Base-by-base conservation (phyloP, 2,329 filamentous ascomycete genomes). In the Mycosphaerella sp. region DNA sequence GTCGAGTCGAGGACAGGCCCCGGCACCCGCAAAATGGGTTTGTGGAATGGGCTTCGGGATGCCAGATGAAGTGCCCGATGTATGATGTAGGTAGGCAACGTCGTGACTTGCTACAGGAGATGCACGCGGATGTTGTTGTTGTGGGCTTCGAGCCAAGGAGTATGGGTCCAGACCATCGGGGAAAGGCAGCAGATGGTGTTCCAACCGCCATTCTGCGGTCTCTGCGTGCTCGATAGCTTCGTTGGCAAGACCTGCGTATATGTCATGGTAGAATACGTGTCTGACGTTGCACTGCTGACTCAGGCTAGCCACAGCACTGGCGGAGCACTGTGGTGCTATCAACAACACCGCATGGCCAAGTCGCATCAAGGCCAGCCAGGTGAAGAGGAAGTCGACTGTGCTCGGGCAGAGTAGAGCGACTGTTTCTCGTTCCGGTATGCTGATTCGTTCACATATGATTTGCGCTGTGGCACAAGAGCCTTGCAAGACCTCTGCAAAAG, bases 41-140 rank as follows among this genome's bases (percentile, higher is more conserved):
- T 85, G 80, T 0, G 75, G 73, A 1, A 85, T 82, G 0, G 79
- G 79, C 52, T 85, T 85, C 0, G 82, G 81, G 1, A 80, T 63
- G 0, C 81, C 81, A 0, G 77, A 79, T 0, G 81, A 83, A 2
- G 82, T 85, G 0, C 81, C 82, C 0, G 82, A 85, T 0, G 81
- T 83, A 59, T 85, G 81, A 56, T 78, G 76, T 18, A 82, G 68
- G 62, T 82, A 84, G 0, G 81, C 80, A 12, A 75, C 62, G 10
- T 77, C 72, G 1, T 58, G 57, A 6, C 67, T 63, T 6, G 62
- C 53, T n/a, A 64, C 48, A n/a, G 9, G 16, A 6, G 35, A 17
- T 7, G 44, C 41, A n/a, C 44, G 41, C 9, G 34, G 4, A 2
- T 3, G 16, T 3, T 8, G 6, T 36, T 35, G 17, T 18, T 28